Base-by-base conservation (phyloP, 805 yeast genomes). In the Ogataea kodamae region DNA sequence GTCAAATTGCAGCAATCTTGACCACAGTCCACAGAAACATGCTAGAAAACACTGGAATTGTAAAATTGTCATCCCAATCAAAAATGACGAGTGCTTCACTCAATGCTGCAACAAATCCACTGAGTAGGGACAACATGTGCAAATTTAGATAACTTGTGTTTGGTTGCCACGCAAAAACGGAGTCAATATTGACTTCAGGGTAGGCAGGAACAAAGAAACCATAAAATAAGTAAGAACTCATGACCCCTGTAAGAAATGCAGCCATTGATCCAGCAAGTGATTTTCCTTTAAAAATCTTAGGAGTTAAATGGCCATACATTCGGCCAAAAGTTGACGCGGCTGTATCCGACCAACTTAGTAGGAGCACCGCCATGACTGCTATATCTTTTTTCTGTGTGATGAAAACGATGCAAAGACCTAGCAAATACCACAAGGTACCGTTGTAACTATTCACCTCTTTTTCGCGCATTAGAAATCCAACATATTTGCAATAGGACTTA, bases 291-390 rank as follows among this genome's bases (percentile, higher is more conserved):
- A 81, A 70, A 13, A 90, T 59, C 52, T 81, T 78, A 24, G 95
- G 94, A 6, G 96, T 86, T 44, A 81, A 70, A 50, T 82, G 72
- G 6, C 97, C 97, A 57, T 64, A 90, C 35, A 73, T 74, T 46
- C 98, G 72, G 23, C 98, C 98, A 52, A 89, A 62, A 0, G 96
- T 86, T 3, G 96, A 86, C 2, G 98, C 98, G 2, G 97, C 90
- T 7, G 97, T 87, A 55, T 92, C 98, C 5, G 95, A 88, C 97
- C 97, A 92, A 53, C 96, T 84, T 43, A 92, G 71, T 31, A 90
- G 65, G 45, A 88, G 67, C 3, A 88, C 77, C 14, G 95, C 69
- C 65, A 87, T 69, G 17, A 89, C 65, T 1, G 81, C 68, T 30
- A 92, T 78, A 52, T 92, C 98, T 61, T 87, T 86, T 9, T 90